Evolutionary conservation across 2,329 filamentous ascomycete genomes (phyloP).

Genomic region (Penicillium occitanis): DNA sequence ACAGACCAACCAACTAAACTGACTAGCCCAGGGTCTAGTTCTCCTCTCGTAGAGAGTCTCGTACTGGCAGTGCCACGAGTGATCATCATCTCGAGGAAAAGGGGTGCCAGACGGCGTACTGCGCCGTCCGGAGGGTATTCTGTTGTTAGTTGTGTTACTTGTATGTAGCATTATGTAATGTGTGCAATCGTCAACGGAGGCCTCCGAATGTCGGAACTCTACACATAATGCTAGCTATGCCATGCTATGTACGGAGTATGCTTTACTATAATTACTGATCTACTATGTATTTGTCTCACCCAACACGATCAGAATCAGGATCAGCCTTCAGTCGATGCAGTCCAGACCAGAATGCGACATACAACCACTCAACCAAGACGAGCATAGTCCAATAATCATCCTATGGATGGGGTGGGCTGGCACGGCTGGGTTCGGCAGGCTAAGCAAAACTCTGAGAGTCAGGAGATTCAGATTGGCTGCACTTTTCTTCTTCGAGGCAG

Average conservation of each 20-base stretch:
- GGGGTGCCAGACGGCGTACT: not conserved
- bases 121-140: not conserved
- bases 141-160: not conserved
- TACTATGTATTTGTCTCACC: not conserved
- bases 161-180: not conserved
- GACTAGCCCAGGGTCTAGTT: constrained; percentile 13
- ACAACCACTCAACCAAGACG: not conserved
- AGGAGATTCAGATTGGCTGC: constrained; percentile 7
- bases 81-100: not conserved
- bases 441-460: constrained; percentile 10
- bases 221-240: not conserved
- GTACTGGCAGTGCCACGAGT: constrained; percentile 12
- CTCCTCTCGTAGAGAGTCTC: not conserved
- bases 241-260: not conserved
- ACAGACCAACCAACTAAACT: not conserved
- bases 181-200: not conserved
- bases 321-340: not conserved
- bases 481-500: constrained; percentile 6
- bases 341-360: constrained; percentile 9
- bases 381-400: not conserved
- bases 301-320: not conserved
- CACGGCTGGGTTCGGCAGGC: constrained; percentile 9
- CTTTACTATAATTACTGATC: not conserved
- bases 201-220: not conserved
- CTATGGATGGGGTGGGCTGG: not conserved